Evolutionary conservation across 768 basidiomycete genomes (phyloP), one percentile per base, ranked within the genome.

Genomic region (Calocybe cyanea): DNA sequence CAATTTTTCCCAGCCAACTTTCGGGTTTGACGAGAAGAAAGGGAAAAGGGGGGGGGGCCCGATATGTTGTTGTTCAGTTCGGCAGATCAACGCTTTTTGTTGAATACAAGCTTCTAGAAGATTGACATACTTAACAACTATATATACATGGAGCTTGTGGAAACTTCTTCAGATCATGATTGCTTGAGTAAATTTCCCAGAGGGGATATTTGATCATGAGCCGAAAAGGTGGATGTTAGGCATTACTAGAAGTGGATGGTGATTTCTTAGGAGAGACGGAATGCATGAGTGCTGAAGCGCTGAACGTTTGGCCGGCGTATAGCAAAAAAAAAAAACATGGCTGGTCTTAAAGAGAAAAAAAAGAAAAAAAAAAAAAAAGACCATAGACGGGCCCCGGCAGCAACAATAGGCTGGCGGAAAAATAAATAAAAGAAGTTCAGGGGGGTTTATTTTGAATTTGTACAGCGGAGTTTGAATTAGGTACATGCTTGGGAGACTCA

Each of bases 391-490:
- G 18, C n/a, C 28, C 23, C 36, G 43, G 6, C 14, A 38, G 25
- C 38, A 45, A 43, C 40, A 43, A 42, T 36, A 35, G 31, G 36
- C 17, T 24, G 25, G 21, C 21, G 20, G 28, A 42, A 25, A 34
- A 30, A 31, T 14, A 14, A 35, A 35, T 35, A 14, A 35, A 18
- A 18, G 34, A 35, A n/a, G 34, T 15, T 34, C 40, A 51, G 46
- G 43, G 44, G 46, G 52, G 49, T 31, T 35, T 33, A 35, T 56
- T 58, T 53, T 49, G 48, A 47, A 54, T 55, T 56, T 53, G 52
- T 50, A 20, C 34, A 33, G 38, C 60, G 60, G 60, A 62, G 60
- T 25, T 50, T 57, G 55, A 62, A 62, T 49, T 10, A 13, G 43
- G 15, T 14, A 20, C 25, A n/a, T 33, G 24, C 32, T 38, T 43